Evolutionary conservation across 306 rosid genomes (phyloP).

Genomic region (Psophocarpus tetragonolobus): DNA sequence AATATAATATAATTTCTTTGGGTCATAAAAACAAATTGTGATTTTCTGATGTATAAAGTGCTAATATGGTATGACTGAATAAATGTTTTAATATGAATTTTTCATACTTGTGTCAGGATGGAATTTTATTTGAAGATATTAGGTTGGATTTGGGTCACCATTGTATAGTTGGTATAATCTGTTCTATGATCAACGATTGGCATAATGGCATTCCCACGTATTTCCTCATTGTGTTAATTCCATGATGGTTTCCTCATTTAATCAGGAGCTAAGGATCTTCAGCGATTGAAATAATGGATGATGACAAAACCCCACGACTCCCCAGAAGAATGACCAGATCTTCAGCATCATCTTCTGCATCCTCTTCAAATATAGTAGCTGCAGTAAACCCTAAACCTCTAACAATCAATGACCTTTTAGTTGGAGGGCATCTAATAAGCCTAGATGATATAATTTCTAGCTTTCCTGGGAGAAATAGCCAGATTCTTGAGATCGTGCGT

Average conservation of each 20-base stretch:
- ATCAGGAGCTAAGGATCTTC: conserved; percentile 8
- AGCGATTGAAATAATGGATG: conserved; percentile 47
- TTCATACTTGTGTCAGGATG: neutral
- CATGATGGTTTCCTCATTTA: conserved; percentile 2
- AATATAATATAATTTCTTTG: too few species aligned
- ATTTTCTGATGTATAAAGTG: neutral
- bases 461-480: conserved; percentile 70
- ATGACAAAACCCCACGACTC: conserved; percentile 52
- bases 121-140: neutral
- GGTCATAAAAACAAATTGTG: too few species aligned
- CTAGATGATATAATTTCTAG: conserved; percentile 58
- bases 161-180: neutral
- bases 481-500: conserved; percentile 63
- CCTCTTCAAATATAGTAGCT: conserved; percentile 41
- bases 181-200: neutral
- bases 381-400: conserved; percentile 42
- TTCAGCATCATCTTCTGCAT: conserved; percentile 43
- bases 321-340: conserved; percentile 72
- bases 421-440: conserved; percentile 72
- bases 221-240: neutral
- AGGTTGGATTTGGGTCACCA: conserved; percentile 4
- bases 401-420: conserved; percentile 61
- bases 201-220: neutral
- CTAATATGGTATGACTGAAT: neutral
- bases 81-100: neutral